phyloP scores from a whole-genome alignment of 306 rosid genomes.

The Ziziphus jujuba region DNA sequence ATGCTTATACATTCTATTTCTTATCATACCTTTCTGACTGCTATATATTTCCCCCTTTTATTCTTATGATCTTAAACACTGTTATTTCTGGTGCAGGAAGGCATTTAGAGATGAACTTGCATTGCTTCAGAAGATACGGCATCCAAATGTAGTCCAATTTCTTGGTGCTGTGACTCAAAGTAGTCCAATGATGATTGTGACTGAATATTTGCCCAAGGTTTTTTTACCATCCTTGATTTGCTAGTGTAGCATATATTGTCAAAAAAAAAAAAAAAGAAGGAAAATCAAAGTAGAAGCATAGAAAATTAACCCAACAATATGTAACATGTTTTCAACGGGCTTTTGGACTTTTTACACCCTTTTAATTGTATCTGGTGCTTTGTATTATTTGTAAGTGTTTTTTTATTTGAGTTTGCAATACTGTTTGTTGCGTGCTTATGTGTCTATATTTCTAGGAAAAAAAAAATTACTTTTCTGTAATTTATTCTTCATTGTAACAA shows the following conservation, averaged over 20 bases:
- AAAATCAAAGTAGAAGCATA: background rate
- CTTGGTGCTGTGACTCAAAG: slow-evolving; percentile 98
- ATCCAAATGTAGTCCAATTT: slow-evolving; percentile 96
- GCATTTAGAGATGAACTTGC: slow-evolving; percentile 92
- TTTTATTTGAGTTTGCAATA: too few relatives aligned
- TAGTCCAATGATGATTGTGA: slow-evolving; percentile 99
- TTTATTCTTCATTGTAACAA: too few relatives aligned
- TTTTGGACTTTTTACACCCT: background rate
- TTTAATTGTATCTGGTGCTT: background rate
- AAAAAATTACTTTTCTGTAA: too few relatives aligned
- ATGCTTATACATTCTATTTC: background rate
- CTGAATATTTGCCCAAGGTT: slow-evolving; percentile 96
- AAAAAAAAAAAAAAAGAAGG: background rate
- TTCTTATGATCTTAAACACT: slow-evolving; percentile 20
- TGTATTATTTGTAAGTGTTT: too few relatives aligned
- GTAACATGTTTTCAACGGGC: too few relatives aligned
- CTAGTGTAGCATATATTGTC: background rate
- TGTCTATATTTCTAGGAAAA: too few relatives aligned
- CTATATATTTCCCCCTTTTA: background rate
- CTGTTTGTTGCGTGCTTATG: too few relatives aligned
- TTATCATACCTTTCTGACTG: too few relatives aligned
- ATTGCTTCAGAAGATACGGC: slow-evolving; percentile 87
- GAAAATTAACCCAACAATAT: too few relatives aligned
- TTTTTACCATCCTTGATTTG: slow-evolving; percentile 18
- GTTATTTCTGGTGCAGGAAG: slow-evolving; percentile 54